Evolutionary conservation across 1,284 basidiomycete genomes (phyloP), one percentile per base, ranked within the genome.

Genomic region (Tremellales sp.): DNA sequence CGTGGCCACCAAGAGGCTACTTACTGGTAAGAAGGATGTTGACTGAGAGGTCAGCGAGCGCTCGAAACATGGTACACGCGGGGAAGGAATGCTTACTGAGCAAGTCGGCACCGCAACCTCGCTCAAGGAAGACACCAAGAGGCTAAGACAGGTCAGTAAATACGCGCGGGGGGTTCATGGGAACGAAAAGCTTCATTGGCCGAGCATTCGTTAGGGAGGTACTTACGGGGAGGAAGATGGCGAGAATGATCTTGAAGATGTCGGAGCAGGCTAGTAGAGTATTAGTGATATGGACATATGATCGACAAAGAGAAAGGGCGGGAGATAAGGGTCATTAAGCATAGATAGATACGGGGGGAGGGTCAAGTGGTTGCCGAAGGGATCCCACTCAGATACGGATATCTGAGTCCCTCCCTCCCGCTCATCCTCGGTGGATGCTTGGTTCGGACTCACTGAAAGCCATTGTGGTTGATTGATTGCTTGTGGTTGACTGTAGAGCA

Each of bases 61-160:
- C 29, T 15, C 29, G 8, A 8, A 15, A 31, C 29, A 8, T 31
- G 19, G 36, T 40, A 23, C 13, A 19, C 13, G n/a, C 2, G 23
- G 40, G 6, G 43, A 24, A 12, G 19, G 11, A 27, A 17, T 27
- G 12, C 52, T 51, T 40, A 56, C 54, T 65, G 48, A 70, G 57
- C 54, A 70, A 57, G 49, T 68, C 67, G 29, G 60, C 62, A 40
- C 53, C 53, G 51, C 68, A 71, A 29, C 68, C 68, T 46, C 65
- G 59, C 62, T 71, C 68, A 43, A 71, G 65, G 67, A 71, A 71
- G 45, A 71, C 68, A 60, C 68, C 68, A 37, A 70, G 57, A 58
- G 68, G 68, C 56, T 61, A 17, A 17, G 45, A 29, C 19, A n/a
- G 5, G 26, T 41, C 24, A 31, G 35, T 22, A 22, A n/a, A n/a